Evolutionary conservation across 148 eudicot species (phyloP), one percentile per base, ranked within the genome.

Genomic region (Drosera capensis): DNA sequence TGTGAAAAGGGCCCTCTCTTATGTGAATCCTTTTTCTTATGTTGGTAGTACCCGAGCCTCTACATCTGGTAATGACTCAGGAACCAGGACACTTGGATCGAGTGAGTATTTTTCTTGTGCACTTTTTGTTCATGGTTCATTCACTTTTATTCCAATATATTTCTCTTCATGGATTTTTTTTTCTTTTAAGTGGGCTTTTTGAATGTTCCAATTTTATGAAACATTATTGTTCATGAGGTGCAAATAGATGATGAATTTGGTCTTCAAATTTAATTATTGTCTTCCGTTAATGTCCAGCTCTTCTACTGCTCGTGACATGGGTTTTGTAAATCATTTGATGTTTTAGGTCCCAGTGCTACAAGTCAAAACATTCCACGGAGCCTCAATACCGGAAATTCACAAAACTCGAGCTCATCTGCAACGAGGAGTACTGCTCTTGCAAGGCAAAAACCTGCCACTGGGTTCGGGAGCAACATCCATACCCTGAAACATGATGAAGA

Each of bases 401-500:
- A 71, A 40, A 48, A 58, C 25, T 64, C 55, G 35, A 46, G 44
- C 23, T 28, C 47, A 9, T 20, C 64, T 15, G 15, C 36, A 29
- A 25, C 55, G 13, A 36, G 45, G 38, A 59, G 49, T 38, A 40
- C 56, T 15, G 52, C 54, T 45, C 48, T 40, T 20, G 51, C 48
- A 15, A 60, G 51, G 48, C 64, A 25, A 48, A 62, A 34, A 36
- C 46, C 28, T 2, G 28, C 58, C 3, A 34, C 68, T 23, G 49
- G 55, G 13, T 62, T 65, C 26, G 83, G 82, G 53, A 58, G 65
- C 48, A 76, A 76, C 24, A 76, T 76, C 49, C 82, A 76, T 64
- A 72, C 82, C 2, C 60, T 77, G 24, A 72, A 72, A 55, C 83
- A 60, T 25, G 77, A 71, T 8, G 78, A 68, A 35, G 83, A 72